A percentile compares a stretch with the other conserved stretches of the same genome.
Conservation (phyloP, 179 eudicot genomes). For the Camellia oleifera region DNA sequence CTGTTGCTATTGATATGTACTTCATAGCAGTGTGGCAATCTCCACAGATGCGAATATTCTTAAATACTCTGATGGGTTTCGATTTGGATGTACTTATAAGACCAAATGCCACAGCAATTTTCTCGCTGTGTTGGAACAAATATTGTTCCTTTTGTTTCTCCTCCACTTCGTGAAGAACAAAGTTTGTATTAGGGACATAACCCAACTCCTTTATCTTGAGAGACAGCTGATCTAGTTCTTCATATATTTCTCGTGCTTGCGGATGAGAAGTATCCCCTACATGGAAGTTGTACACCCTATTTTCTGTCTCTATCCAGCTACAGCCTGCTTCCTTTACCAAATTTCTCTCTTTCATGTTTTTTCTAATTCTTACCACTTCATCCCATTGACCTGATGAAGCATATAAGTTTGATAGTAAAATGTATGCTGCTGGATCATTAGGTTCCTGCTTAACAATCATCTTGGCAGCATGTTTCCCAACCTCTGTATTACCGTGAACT, state of each 20-base stretch:
- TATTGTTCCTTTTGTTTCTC: too few relatives aligned
- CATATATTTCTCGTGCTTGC: conserved; percentile 38
- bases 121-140: too few relatives aligned
- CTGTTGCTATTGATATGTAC: too few relatives aligned
- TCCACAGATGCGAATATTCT: too few relatives aligned
- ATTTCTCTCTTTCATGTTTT: conserved; percentile 51
- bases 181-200: conserved; percentile 46
- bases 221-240: conserved; percentile 34
- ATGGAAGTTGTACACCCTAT: conserved; percentile 45
- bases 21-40: too few relatives aligned
- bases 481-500: conserved; percentile 40
- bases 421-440: conserved; percentile 54
- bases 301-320: conserved; percentile 56
- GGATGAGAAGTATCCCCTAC: conserved; percentile 54
- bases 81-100: too few relatives aligned
- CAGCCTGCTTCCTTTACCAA: conserved; percentile 67
- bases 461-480: conserved; percentile 46
- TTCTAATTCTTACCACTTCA: conserved; percentile 37
- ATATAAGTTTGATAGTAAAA: conserved; percentile 54
- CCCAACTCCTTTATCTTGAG: conserved; percentile 46
- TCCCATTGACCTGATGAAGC: conserved; percentile 58
- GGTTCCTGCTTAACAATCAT: conserved; percentile 50
- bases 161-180: conserved; percentile 58
- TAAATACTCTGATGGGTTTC: too few relatives aligned
- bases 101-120: too few relatives aligned